Evolutionary conservation across 2,329 filamentous ascomycete genomes (phyloP).

Genomic region (Alternaria arborescens): DNA sequence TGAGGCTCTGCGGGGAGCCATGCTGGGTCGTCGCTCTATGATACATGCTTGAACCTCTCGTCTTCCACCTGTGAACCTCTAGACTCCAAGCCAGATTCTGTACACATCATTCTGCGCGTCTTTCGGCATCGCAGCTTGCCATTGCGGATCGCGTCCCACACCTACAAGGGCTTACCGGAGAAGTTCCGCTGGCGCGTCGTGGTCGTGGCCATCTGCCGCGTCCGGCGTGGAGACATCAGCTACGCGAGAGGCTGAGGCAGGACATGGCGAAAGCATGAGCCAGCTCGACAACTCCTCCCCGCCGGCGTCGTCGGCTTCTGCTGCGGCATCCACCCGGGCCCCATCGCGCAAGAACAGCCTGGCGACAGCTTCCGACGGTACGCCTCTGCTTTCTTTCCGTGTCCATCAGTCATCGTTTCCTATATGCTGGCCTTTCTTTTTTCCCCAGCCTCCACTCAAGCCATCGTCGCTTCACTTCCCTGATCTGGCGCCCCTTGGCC

Average conservation of each 20-base stretch:
- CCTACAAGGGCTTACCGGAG: constrained; percentile 3
- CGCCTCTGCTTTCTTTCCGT: constrained; percentile 14
- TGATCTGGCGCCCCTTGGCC: constrained; percentile 20
- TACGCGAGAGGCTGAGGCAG: constrained; percentile 16
- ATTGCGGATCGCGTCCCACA: background rate
- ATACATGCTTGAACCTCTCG: background rate
- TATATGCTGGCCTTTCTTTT: constrained; percentile 5
- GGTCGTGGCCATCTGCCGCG: background rate
- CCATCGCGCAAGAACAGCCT: constrained; percentile 47
- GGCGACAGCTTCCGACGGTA: constrained; percentile 53
- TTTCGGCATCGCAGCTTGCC: background rate
- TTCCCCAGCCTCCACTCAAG: constrained; percentile 7
- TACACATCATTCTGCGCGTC: background rate
- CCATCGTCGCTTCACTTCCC: background rate
- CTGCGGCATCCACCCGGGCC: constrained; percentile 39
- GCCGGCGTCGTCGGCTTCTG: constrained; percentile 39
- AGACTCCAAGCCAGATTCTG: background rate
- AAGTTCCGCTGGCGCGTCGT: constrained; percentile 10
- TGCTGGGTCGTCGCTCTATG: constrained; percentile 1
- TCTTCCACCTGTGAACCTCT: background rate
- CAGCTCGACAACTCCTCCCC: constrained; percentile 16
- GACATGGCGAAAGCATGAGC: constrained; percentile 19
- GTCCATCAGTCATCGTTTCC: background rate
- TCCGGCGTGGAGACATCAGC: background rate
- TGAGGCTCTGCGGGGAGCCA: constrained; percentile 17